Evolutionary conservation across 2,329 filamentous ascomycete genomes (phyloP).

Genomic region (Phoma sp.): DNA sequence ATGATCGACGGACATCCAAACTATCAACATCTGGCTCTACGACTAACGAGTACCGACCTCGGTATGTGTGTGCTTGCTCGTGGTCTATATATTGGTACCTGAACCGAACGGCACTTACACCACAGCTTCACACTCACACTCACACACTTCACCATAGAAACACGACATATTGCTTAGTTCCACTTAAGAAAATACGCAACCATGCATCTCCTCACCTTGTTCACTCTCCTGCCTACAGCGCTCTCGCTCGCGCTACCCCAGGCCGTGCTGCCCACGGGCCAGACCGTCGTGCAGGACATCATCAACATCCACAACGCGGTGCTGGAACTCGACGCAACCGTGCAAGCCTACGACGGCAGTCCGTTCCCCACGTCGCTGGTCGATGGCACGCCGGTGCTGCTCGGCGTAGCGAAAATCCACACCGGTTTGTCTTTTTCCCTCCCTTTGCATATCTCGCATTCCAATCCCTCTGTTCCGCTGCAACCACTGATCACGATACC

Average conservation of each 20-base stretch:
- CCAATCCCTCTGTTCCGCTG: too few relatives aligned
- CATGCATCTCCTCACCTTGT: not conserved
- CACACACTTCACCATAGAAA: too few relatives aligned
- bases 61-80: not conserved
- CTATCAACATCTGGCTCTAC: not conserved
- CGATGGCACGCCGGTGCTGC: slow-evolving; percentile 20
- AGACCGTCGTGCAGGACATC: slow-evolving; percentile 21
- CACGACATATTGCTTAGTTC: too few relatives aligned
- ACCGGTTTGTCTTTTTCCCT: not conserved
- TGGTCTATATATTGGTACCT: not conserved
- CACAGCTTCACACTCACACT: too few relatives aligned
- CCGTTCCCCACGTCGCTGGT: slow-evolving; percentile 18
- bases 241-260: slow-evolving; percentile 5
- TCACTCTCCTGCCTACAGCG: slow-evolving; percentile 1
- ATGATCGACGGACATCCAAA: not conserved
- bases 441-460: not conserved
- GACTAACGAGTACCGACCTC: not conserved
- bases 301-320: slow-evolving; percentile 27
- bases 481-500: too few relatives aligned
- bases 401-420: slow-evolving; percentile 28
- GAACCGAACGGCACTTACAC: too few relatives aligned
- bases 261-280: slow-evolving; percentile 14
- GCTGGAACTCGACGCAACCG: slow-evolving; percentile 16
- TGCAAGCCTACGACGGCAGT: slow-evolving; percentile 10
- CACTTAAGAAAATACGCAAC: too few relatives aligned